Conservation (phyloP, 345 rosid genomes). For the Murraya koenigii region DNA sequence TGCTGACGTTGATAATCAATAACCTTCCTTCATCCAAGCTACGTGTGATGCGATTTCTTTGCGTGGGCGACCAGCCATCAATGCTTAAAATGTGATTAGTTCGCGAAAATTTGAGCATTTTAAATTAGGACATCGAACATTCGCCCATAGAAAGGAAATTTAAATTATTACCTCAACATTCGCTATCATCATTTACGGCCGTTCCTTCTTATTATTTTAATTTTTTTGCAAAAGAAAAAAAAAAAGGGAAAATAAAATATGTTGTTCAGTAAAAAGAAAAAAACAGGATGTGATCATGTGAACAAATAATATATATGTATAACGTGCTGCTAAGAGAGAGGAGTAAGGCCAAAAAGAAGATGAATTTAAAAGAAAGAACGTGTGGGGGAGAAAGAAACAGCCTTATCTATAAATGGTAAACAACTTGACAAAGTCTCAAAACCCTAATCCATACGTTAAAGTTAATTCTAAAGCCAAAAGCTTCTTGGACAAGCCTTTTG, state of each 20-base stretch:
- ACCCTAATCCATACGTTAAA: conserved; percentile 15
- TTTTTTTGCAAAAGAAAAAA: not conserved
- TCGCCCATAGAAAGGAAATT: no score
- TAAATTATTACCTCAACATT: not conserved
- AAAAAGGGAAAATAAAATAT: not conserved
- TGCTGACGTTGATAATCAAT: not conserved
- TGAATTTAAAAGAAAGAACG: not conserved
- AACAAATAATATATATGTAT: not conserved
- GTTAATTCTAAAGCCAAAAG: not conserved
- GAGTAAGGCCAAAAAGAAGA: not conserved
- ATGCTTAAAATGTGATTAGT: not conserved
- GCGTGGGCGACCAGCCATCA: no score
- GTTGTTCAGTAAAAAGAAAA: not conserved
- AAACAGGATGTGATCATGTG: not conserved
- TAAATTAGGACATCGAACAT: no score
- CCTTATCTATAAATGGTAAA: not conserved
- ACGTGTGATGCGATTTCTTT: not conserved
- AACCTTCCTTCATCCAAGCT: not conserved
- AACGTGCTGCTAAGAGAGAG: not conserved
- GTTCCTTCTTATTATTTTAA: not conserved
- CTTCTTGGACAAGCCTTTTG: conserved; percentile 15
- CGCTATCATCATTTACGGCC: not conserved
- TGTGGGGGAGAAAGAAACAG: not conserved
- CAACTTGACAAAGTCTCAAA: not conserved
- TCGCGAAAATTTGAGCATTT: not conserved